phyloP scores from a whole-genome alignment of 208 protist species.

The Acanthamoeba polyphaga region DNA sequence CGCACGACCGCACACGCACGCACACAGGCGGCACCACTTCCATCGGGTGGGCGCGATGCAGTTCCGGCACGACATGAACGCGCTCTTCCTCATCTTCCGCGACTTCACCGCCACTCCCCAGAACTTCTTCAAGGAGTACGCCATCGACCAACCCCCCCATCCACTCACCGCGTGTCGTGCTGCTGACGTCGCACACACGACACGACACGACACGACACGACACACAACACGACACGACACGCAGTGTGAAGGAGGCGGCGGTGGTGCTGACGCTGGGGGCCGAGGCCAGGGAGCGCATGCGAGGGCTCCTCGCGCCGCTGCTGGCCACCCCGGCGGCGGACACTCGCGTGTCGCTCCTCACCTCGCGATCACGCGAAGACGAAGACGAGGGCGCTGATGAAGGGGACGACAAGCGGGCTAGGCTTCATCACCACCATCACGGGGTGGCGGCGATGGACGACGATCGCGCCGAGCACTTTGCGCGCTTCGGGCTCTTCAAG shows the following conservation, averaged over 20 bases:
- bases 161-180: too few relatives aligned
- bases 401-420: not conserved
- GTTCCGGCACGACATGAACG: slow-evolving; percentile 35
- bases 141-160: too few relatives aligned
- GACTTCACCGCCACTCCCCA: slow-evolving; percentile 5
- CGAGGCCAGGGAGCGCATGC: not conserved
- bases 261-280: not conserved
- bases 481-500: slow-evolving; percentile 6
- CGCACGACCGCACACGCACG: not conserved
- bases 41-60: slow-evolving; percentile 3
- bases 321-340: not conserved
- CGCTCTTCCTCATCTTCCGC: slow-evolving; percentile 47
- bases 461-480: not conserved
- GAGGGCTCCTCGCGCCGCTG: not conserved
- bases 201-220: too few relatives aligned
- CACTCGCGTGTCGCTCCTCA: not conserved
- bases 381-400: not conserved
- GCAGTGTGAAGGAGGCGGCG: slow-evolving; percentile 24
- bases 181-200: not conserved
- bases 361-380: not conserved
- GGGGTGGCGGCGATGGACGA: not conserved
- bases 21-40: slow-evolving; percentile 18
- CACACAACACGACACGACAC: not conserved
- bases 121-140: slow-evolving; percentile 39
- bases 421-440: too few relatives aligned